Conservation (phyloP, 2,329 filamentous ascomycete species). For the Fusarium globosum region DNA sequence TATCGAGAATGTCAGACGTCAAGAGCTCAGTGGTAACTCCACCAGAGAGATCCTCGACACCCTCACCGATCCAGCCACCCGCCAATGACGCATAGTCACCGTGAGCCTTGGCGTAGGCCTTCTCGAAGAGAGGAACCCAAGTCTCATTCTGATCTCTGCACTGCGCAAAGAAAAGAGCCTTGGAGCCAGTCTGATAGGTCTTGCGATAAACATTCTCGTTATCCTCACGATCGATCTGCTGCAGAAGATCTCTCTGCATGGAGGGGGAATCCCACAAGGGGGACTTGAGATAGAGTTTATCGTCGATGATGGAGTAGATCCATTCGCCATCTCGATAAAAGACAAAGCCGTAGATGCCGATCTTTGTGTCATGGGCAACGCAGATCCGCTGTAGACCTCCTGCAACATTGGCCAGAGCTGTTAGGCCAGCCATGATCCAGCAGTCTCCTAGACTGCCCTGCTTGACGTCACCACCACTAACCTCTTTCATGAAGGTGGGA, state of each 20-base stretch:
- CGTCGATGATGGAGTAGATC: slow-evolving; percentile 91
- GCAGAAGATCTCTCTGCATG: slow-evolving; percentile 77
- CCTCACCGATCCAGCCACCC: slow-evolving; percentile 76
- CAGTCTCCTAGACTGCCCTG: slow-evolving; percentile 84
- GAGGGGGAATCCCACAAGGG: slow-evolving; percentile 85
- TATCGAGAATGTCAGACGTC: slow-evolving; percentile 78
- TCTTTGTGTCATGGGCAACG: slow-evolving; percentile 76
- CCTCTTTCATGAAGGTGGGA: slow-evolving; percentile 73
- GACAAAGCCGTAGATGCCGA: slow-evolving; percentile 91
- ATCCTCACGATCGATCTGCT: slow-evolving; percentile 79
- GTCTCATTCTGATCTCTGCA: slow-evolving; percentile 82
- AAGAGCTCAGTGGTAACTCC: slow-evolving; percentile 77
- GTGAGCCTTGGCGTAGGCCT: slow-evolving; percentile 87
- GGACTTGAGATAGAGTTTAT: slow-evolving; percentile 87
- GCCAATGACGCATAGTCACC: slow-evolving; percentile 79
- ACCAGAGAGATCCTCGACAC: slow-evolving; percentile 70
- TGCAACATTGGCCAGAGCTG: slow-evolving; percentile 78
- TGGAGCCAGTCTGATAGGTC: slow-evolving; percentile 78
- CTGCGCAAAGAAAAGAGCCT: slow-evolving; percentile 82
- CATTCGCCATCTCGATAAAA: slow-evolving; percentile 91
- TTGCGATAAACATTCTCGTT: slow-evolving; percentile 77
- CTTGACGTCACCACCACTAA: slow-evolving; percentile 79
- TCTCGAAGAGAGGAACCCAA: slow-evolving; percentile 83
- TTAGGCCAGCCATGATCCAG: slow-evolving; percentile 84
- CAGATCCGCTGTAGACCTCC: slow-evolving; percentile 78